Percentiles rank a stretch among this genome's conserved stretches.
Conservation (phyloP, 108 stramenopile genomes). For the Skeletonema menzelii region DNA sequence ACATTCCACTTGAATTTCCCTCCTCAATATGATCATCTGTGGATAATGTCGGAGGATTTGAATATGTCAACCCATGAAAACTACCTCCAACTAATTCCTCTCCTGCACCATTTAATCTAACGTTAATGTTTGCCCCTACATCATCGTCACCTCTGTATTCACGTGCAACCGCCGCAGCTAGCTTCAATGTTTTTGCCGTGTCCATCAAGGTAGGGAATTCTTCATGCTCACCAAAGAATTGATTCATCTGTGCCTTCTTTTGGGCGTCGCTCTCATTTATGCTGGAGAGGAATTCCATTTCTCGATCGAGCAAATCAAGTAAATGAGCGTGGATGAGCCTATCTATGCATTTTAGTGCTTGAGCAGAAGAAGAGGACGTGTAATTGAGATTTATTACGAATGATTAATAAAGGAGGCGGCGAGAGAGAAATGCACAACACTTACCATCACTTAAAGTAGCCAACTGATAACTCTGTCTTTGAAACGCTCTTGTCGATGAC, state of each 20-base stretch:
- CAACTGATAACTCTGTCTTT: slow-evolving; percentile 13
- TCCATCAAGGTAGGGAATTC: slow-evolving; percentile 33
- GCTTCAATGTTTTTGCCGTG: slow-evolving; percentile 18
- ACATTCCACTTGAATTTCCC: slow-evolving; percentile 17
- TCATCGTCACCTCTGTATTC: slow-evolving; percentile 17
- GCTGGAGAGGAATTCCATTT: slow-evolving; percentile 44
- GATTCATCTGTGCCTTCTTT: slow-evolving; percentile 19
- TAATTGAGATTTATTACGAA: neutral
- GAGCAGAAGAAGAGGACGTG: neutral
- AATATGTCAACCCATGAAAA: slow-evolving; percentile 16
- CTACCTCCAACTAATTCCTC: neutral
- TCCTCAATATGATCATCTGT: slow-evolving; percentile 47
- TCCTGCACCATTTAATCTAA: neutral
- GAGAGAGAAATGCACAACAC: neutral
- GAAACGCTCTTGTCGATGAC: slow-evolving; percentile 18
- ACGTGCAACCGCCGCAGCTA: slow-evolving; percentile 25
- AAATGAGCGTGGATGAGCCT: slow-evolving; percentile 51
- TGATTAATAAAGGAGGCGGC: too few relatives aligned
- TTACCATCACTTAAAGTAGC: slow-evolving; percentile 32
- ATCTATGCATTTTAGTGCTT: slow-evolving; percentile 48
- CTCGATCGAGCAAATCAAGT: slow-evolving; percentile 42
- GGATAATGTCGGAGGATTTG: slow-evolving; percentile 16
- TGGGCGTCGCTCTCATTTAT: slow-evolving; percentile 8
- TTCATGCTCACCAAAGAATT: slow-evolving; percentile 31
- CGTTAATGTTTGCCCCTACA: neutral